Base-by-base conservation (phyloP, 2,329 filamentous ascomycete genomes). In the Zarea fungicola region DNA sequence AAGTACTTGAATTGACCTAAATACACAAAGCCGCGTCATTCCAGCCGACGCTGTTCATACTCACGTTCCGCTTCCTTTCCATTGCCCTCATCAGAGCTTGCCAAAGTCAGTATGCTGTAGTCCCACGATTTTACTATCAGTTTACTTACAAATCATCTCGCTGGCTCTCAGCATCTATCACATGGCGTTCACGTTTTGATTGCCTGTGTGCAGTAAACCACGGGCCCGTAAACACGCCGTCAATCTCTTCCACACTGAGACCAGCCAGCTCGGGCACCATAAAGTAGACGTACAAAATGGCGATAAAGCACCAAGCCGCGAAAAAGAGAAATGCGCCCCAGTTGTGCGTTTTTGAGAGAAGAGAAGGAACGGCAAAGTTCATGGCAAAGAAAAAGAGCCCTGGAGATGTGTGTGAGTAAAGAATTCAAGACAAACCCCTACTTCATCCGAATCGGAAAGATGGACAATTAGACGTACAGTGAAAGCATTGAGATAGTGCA, bases 321-420 rank as follows among this genome's bases (percentile, higher is more conserved):
- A 72, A 72, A 56, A 71, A 69, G 22, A 71, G 49, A 45, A 72
- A 73, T 1, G 68, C 67, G 2, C 70, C 70, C 69, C 69, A 72
- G 34, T 70, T 63, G 52, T 72, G 23, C 13, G 59, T 66, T 2
- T 48, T 34, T 0, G 52, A 35, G 2, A 72, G 59, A 3, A 72
- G 54, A 1, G 63, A 64, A 3, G 70, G 68, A 1, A 59, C 54
- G 5, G 56, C 65, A 10, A 56, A 58, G 21, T 60, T 65, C 28
- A 72, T 57, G n/a, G 58, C 69, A 40, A 62, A 72, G 54, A 63
- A 62, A 53, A 73, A 74, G 0, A 70, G 59, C 71, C 69, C 41
- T 43, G 9, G 16, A 40, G 19, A 29, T 29, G 7, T 29, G 28
- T 29, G 8, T n/a, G n/a, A n/a, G n/a, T n/a, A n/a, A n/a, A n/a